Evolutionary conservation across 177 flowering plant genomes (phyloP).

Genomic region (Vitis hybrid): DNA sequence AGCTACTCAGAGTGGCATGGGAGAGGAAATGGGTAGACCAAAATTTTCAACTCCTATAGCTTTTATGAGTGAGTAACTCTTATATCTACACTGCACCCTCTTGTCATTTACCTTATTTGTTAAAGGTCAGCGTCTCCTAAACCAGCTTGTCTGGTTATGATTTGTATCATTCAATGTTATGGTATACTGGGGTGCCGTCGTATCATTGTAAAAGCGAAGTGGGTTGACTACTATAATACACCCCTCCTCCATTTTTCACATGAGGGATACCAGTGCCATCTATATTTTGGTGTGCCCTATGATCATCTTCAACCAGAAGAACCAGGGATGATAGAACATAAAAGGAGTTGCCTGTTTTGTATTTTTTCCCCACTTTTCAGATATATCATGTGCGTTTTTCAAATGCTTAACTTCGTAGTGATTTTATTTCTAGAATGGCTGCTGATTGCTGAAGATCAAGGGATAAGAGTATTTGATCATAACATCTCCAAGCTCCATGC

Average conservation of each 20-base stretch:
- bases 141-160: conserved; percentile 7
- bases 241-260: background rate
- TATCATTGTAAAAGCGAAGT: background rate
- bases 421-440: conserved; percentile 31
- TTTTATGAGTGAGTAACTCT: conserved; percentile 36
- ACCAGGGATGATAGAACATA: background rate
- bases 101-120: background rate
- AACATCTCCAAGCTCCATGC: conserved; percentile 14
- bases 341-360: background rate
- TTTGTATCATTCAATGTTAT: conserved; percentile 1
- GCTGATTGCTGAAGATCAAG: conserved; percentile 28
- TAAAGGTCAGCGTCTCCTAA: background rate
- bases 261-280: too few species aligned
- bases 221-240: background rate
- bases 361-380: background rate
- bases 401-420: background rate
- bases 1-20: conserved; percentile 9
- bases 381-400: background rate
- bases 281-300: too few species aligned
- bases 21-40: conserved; percentile 10
- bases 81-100: background rate
- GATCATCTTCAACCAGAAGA: background rate
- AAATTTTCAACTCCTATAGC: conserved; percentile 23
- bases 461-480: conserved; percentile 28
- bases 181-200: background rate